These are phyloP conservation scores for Auricularia cornea DNA, from an alignment of 768 basidiomycete species.

Conservation along the genomic window DNA sequence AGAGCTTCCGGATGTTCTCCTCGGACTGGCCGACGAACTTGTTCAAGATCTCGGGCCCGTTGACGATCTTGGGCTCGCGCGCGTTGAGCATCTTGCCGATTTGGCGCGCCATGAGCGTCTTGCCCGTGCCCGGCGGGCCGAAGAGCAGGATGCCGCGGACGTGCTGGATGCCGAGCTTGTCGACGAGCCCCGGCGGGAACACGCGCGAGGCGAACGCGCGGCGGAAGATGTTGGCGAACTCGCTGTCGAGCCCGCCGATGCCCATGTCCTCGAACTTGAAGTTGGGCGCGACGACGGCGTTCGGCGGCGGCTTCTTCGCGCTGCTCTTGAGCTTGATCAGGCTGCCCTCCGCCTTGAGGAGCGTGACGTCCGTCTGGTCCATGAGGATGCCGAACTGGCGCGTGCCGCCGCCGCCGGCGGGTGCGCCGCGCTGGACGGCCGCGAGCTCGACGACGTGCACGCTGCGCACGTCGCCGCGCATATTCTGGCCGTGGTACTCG, in stretches of 20 bases:
- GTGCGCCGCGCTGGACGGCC: constrained; percentile 45
- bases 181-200: constrained; percentile 94
- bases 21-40: constrained; percentile 97
- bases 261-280: constrained; percentile 99
- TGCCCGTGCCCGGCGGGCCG: constrained; percentile 97
- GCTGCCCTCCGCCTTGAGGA: constrained; percentile 76
- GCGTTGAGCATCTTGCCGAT: constrained; percentile 99
- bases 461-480: constrained; percentile 62
- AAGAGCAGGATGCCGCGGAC: constrained; percentile 95
- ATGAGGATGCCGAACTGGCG: constrained; percentile 63
- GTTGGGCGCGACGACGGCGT: constrained; percentile 93
- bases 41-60: constrained; percentile 94
- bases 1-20: constrained; percentile 96
- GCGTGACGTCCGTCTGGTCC: constrained; percentile 85
- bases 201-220: constrained; percentile 97
- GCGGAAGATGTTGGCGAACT: constrained; percentile 95
- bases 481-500: constrained; percentile 79
- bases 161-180: constrained; percentile 96
- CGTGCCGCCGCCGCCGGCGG: constrained; percentile 15
- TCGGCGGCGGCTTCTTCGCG: constrained; percentile 85
- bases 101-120: constrained; percentile 95
- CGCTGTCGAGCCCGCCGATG: constrained; percentile 92
- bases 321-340: constrained; percentile 87
- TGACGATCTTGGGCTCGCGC: constrained; percentile 94
- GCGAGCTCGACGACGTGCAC: constrained; percentile 53